phyloP scores from a whole-genome alignment of 106 monocot genomes.

The Narthecium ossifragum region DNA sequence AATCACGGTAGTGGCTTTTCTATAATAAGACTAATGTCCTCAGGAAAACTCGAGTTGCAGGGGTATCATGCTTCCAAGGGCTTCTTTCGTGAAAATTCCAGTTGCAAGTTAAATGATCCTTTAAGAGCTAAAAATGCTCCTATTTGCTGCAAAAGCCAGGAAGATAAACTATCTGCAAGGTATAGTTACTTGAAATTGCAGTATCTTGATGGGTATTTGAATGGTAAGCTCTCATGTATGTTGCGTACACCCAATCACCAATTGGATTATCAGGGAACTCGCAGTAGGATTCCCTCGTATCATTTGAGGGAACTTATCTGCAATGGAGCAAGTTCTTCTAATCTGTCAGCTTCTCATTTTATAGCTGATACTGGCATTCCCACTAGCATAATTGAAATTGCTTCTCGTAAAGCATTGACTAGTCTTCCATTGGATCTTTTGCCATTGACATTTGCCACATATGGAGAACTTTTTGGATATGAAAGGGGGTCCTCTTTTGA shows the following conservation, averaged over 20 bases:
- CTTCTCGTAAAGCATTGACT: slow-evolving; percentile 37
- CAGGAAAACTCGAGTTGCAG: slow-evolving; percentile 80
- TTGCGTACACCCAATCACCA: slow-evolving; percentile 6
- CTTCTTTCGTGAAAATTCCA: slow-evolving; percentile 1
- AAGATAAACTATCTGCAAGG: slow-evolving; percentile 1
- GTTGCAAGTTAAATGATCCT: slow-evolving; percentile 2
- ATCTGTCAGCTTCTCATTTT: slow-evolving; percentile 22
- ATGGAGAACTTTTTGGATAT: slow-evolving; percentile 33
- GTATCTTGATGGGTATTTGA: slow-evolving; percentile 47
- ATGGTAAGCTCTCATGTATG: slow-evolving; percentile 35
- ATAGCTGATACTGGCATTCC: slow-evolving; percentile 45
- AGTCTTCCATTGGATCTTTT: slow-evolving; percentile 36
- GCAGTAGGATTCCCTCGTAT: slow-evolving; percentile 8
- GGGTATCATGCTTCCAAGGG: slow-evolving; percentile 28
- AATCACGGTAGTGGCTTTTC: slow-evolving; percentile 32
- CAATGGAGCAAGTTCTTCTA: slow-evolving; percentile 8
- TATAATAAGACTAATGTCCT: slow-evolving; percentile 52
- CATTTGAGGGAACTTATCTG: slow-evolving; percentile 27
- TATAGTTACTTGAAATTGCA: slow-evolving; percentile 29
- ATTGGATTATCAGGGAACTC: not conserved
- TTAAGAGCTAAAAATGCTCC: slow-evolving; percentile 3
- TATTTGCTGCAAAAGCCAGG: slow-evolving; percentile 1
- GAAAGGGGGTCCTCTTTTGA: slow-evolving; percentile 11
- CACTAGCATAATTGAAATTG: slow-evolving; percentile 60
- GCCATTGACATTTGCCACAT: slow-evolving; percentile 53